Percentiles rank a stretch among this genome's conserved stretches.
phyloP scores from a whole-genome alignment of 345 rosid species.

The Salix caprea region DNA sequence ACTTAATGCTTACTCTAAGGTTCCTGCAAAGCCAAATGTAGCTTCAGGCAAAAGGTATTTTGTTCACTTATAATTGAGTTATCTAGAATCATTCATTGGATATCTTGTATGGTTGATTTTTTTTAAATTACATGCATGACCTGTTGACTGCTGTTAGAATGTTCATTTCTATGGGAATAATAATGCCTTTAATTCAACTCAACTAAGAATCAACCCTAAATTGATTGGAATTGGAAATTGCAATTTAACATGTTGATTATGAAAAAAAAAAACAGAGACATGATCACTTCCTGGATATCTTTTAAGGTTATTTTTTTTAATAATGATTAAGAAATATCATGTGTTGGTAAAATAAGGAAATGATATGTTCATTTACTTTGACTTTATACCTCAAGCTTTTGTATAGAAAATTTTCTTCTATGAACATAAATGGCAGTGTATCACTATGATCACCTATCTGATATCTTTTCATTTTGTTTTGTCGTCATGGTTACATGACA shows the following conservation, averaged over 20 bases:
- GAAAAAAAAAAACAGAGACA: neutral
- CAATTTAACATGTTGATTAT: neutral
- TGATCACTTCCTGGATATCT: neutral
- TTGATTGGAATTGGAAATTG: neutral
- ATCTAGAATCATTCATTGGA: neutral
- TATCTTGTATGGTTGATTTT: neutral
- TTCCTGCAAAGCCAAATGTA: conserved; percentile 67
- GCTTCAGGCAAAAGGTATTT: conserved; percentile 37
- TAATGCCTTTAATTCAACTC: neutral
- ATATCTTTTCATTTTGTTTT: neutral
- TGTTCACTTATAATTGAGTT: neutral
- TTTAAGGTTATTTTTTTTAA: neutral
- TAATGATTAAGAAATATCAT: neutral
- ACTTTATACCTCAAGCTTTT: neutral
- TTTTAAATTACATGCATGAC: neutral
- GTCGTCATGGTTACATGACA: neutral
- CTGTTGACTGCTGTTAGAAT: neutral
- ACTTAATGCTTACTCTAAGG: conserved; percentile 81
- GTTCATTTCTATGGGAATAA: neutral
- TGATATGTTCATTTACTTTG: neutral
- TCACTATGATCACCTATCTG: neutral
- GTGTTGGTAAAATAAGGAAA: neutral
- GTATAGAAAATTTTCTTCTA: neutral
- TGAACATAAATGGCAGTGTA: neutral
- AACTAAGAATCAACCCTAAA: neutral